Percentiles rank a stretch among this genome's conserved stretches.
phyloP scores from a whole-genome alignment of 2,329 filamentous ascomycete species.

The Phialophora macrospora region DNA sequence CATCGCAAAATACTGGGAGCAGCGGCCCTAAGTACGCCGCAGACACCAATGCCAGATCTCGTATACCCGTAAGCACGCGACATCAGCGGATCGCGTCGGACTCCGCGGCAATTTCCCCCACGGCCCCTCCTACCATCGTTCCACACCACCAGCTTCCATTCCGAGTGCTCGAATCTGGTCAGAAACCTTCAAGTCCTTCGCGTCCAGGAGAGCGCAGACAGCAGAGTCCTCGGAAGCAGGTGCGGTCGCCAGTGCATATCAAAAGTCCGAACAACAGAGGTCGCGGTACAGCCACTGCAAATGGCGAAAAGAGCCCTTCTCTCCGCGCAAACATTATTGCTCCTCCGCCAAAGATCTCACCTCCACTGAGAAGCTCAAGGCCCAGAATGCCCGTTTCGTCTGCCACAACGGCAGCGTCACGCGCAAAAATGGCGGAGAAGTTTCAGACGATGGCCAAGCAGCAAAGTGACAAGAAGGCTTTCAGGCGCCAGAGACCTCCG shows the following conservation, averaged over 20 bases:
- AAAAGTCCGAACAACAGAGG: constrained; percentile 46
- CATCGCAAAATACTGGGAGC: constrained; percentile 6
- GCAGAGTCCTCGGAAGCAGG: constrained; percentile 41
- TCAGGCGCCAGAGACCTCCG: constrained; percentile 55
- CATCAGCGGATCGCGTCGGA: constrained; percentile 31
- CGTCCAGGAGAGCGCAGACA: constrained; percentile 24
- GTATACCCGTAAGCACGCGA: constrained; percentile 34
- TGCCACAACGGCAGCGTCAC: constrained; percentile 72
- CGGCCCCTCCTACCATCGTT: constrained; percentile 4
- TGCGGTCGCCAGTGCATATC: constrained; percentile 42
- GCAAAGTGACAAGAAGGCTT: constrained; percentile 44
- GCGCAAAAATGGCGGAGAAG: constrained; percentile 67
- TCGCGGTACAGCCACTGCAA: constrained; percentile 43
- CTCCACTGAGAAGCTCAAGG: constrained; percentile 77
- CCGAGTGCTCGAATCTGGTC: constrained; percentile 16
- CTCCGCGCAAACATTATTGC: constrained; percentile 76
- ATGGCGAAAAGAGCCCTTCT: constrained; percentile 59
- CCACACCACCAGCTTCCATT: constrained; percentile 30
- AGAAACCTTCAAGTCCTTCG: constrained; percentile 32
- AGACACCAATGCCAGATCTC: constrained; percentile 25
- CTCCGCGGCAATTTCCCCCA: constrained; percentile 26
- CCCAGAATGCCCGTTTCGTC: constrained; percentile 79
- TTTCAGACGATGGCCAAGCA: constrained; percentile 52
- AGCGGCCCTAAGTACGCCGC: not conserved
- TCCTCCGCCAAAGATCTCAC: constrained; percentile 73